Evolutionary conservation across 2,329 filamentous ascomycete species (phyloP), one percentile per base, ranked within the genome.

Genomic region (Neodidymelliopsis sp.): DNA sequence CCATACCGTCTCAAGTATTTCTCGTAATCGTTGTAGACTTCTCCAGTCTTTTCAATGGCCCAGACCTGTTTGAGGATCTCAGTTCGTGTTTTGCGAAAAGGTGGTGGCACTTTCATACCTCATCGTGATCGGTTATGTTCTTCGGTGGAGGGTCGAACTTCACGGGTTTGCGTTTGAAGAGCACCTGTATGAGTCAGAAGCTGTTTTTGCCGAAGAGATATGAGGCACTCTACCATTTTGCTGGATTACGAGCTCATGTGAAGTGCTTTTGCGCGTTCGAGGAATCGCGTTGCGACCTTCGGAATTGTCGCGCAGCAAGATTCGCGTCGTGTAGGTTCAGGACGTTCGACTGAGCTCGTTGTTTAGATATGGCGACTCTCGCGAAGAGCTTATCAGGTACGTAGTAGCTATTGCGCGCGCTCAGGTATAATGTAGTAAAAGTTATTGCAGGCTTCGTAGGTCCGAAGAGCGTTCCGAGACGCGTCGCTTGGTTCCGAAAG

Each of bases 101-200:
- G 30, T 51, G 49, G 54, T 25, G 41, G 27, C 41, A 33, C 12
- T 33, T 37, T 70, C 82, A 63, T 81, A 93, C 92, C 83, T 97
- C 91, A 62, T 84, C 81, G 65, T 89, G 85, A 59, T 96, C 90
- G 79, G 94, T 86, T 61, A 91, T 82, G 59, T 93, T 84, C 41
- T 83, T 78, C 16, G 89, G 88, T 36, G 82, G 81, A 38, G 88
- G 82, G 60, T 92, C 79, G 71, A 91, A 89, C 76, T 90, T 86
- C 69, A 97, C 91, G 48, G 92, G 92, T 77, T 97, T 97, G 66
- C 94, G 86, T 79, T 97, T 97, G 76, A 90, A 97, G 58, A 96
- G 83, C 63, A 99, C 93, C 93, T 97, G 69, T 39, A 42, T 18
- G 8, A 38, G 49, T 72, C 44, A 73, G 63, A 23, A 9, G 16